A percentile compares a stretch with the other conserved stretches of the same genome.
These are phyloP conservation scores for Cyclotella cryptica DNA, from an alignment of 108 stramenopile genomes.

Conservation along the genomic window DNA sequence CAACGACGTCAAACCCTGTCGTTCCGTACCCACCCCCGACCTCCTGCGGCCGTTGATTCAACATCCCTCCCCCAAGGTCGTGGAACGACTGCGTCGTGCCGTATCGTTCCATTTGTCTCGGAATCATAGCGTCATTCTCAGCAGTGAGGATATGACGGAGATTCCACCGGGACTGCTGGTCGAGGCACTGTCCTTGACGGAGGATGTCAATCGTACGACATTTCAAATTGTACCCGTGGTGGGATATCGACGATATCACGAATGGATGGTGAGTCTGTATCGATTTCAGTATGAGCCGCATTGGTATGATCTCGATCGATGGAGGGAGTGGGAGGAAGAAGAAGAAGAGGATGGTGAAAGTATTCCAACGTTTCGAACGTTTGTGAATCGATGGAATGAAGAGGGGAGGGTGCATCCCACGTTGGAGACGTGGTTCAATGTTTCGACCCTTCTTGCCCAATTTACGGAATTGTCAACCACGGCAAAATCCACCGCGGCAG, in stretches of 20 bases:
- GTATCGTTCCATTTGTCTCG: not conserved
- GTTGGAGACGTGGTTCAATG: not conserved
- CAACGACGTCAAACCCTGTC: not conserved
- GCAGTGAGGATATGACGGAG: not conserved
- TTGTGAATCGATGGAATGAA: not conserved
- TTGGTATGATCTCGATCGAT: constrained; percentile 6
- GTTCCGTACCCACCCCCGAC: not conserved
- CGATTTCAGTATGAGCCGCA: not conserved
- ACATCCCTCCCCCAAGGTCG: not conserved
- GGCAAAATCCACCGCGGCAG: too few relatives aligned
- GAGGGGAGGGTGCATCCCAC: not conserved
- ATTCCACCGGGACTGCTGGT: not conserved
- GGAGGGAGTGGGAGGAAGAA: not conserved
- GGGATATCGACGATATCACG: constrained; percentile 2
- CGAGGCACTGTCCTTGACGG: not conserved
- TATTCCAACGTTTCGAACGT: not conserved
- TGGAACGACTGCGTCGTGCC: not conserved
- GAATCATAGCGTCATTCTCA: not conserved
- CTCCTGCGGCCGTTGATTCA: not conserved
- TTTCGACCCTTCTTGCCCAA: too few relatives aligned
- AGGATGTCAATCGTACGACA: too few relatives aligned
- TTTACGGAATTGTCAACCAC: too few relatives aligned
- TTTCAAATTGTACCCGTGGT: not conserved
- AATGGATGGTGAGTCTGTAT: constrained; percentile 3
- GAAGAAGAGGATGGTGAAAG: not conserved